A percentile compares a stretch with the other conserved stretches of the same genome.
Conservation (phyloP, 495 filamentous ascomycete species). For the Aspergillus egyptiacus region DNA sequence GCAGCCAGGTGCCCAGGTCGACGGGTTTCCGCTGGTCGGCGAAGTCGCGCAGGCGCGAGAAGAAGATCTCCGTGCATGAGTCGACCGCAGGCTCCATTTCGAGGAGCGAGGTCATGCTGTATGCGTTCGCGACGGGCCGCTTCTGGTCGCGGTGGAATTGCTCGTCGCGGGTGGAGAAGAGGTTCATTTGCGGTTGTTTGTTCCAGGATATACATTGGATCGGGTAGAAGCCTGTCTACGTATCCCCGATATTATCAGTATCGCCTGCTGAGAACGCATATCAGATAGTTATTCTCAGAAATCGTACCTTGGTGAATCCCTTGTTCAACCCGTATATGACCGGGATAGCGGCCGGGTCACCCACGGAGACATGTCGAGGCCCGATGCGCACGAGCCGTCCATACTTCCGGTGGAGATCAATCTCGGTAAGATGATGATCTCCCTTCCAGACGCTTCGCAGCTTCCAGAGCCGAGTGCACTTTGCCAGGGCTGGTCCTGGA, state of each 20-base stretch:
- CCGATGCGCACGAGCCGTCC: slow-evolving; percentile 51
- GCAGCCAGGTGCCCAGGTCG: slow-evolving; percentile 34
- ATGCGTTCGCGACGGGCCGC: slow-evolving; percentile 34
- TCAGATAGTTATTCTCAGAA: neutral
- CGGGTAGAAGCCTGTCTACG: slow-evolving; percentile 12
- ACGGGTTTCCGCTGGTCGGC: slow-evolving; percentile 12
- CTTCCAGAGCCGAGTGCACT: neutral
- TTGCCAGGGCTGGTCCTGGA: neutral
- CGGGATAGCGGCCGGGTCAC: slow-evolving; percentile 36
- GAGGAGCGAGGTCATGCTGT: slow-evolving; percentile 29
- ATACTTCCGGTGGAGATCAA: slow-evolving; percentile 42
- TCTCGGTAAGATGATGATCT: slow-evolving; percentile 6
- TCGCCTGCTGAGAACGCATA: neutral
- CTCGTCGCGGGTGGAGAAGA: slow-evolving; percentile 37
- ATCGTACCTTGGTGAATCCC: slow-evolving; percentile 11
- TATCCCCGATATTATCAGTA: neutral
- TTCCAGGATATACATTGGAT: neutral
- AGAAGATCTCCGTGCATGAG: slow-evolving; percentile 20
- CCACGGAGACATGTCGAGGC: slow-evolving; percentile 50
- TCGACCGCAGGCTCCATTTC: slow-evolving; percentile 32
- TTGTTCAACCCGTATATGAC: slow-evolving; percentile 30
- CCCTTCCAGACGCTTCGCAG: neutral
- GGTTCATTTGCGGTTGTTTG: slow-evolving; percentile 1
- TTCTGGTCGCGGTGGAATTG: slow-evolving; percentile 29
- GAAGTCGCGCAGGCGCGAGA: slow-evolving; percentile 27